These are phyloP conservation scores for Aspergillus sclerotioniger DNA, from an alignment of 495 filamentous ascomycete genomes.

Conservation along the genomic window DNA sequence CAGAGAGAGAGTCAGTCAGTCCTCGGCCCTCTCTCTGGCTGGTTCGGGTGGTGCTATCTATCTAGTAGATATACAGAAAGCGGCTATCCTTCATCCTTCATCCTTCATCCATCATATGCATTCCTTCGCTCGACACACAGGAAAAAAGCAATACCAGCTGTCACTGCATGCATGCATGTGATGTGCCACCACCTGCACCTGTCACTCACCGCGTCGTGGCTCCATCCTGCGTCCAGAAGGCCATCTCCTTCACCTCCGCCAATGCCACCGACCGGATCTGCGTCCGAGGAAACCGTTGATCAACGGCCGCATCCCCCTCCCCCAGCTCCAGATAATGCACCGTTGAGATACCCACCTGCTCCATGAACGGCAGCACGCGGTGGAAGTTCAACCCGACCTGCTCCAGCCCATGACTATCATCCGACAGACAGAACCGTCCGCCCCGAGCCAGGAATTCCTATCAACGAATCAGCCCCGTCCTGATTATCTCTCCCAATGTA, in stretches of 20 bases:
- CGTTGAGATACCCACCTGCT: constrained; percentile 42
- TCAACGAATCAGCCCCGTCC: constrained; percentile 11
- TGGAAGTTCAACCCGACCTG: constrained; percentile 74
- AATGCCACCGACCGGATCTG: constrained; percentile 25
- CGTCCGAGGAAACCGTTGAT: constrained; percentile 43
- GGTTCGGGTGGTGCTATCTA: too few species aligned
- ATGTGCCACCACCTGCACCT: neutral
- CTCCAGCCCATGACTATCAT: constrained; percentile 83
- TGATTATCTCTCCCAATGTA: neutral
- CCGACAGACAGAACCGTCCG: constrained; percentile 83
- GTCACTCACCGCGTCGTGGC: neutral
- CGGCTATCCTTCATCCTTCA: too few species aligned
- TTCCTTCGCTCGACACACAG: neutral
- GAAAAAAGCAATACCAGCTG: neutral
- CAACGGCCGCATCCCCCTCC: constrained; percentile 26
- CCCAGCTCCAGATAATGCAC: constrained; percentile 42
- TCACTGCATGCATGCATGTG: neutral
- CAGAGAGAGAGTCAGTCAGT: too few species aligned
- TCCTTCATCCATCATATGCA: neutral
- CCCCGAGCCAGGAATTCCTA: constrained; percentile 61
- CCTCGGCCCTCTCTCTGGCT: too few species aligned
- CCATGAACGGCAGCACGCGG: constrained; percentile 57
- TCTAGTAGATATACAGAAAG: neutral
- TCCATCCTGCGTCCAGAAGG: constrained; percentile 21
- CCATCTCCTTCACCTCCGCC: constrained; percentile 25